These are phyloP conservation scores for Saccharum hybrid DNA, from an alignment of 202 grass and related monocot species.

Conservation along the genomic window DNA sequence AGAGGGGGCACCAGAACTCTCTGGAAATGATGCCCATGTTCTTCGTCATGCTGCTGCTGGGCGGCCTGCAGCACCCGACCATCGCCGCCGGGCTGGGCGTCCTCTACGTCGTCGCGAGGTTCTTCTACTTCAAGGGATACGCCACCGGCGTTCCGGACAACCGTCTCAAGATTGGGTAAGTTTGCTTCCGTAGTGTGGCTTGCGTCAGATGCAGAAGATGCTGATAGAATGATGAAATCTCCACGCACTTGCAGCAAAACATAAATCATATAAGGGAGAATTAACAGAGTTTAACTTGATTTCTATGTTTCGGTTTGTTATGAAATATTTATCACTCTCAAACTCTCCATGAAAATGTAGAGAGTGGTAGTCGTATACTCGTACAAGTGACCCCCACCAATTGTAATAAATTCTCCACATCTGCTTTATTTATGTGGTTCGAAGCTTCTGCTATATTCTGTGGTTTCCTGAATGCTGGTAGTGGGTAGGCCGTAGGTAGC, in stretches of 20 bases:
- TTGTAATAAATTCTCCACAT: neutral
- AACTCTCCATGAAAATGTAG: neutral
- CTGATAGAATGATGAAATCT: neutral
- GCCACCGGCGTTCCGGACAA: slow-evolving; percentile 79
- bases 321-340: neutral
- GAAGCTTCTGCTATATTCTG: neutral
- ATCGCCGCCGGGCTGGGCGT: slow-evolving; percentile 65
- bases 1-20: slow-evolving; percentile 99
- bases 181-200: slow-evolving; percentile 16
- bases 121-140: slow-evolving; percentile 98
- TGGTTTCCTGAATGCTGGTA: slow-evolving; percentile 8
- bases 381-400: no score
- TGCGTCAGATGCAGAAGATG: neutral
- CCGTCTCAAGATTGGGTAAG: slow-evolving; percentile 87
- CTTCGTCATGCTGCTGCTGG: slow-evolving; percentile 82
- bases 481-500: slow-evolving; percentile 9
- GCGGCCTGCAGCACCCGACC: slow-evolving; percentile 73
- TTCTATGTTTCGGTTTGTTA: neutral
- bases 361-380: neutral
- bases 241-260: neutral
- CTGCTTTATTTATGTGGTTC: neutral
- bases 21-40: slow-evolving; percentile 90
- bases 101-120: slow-evolving; percentile 71
- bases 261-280: no score
- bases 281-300: neutral